These are phyloP conservation scores for Boletus hoseneyae DNA, from an alignment of 1,284 basidiomycete species.

Conservation along the genomic window DNA sequence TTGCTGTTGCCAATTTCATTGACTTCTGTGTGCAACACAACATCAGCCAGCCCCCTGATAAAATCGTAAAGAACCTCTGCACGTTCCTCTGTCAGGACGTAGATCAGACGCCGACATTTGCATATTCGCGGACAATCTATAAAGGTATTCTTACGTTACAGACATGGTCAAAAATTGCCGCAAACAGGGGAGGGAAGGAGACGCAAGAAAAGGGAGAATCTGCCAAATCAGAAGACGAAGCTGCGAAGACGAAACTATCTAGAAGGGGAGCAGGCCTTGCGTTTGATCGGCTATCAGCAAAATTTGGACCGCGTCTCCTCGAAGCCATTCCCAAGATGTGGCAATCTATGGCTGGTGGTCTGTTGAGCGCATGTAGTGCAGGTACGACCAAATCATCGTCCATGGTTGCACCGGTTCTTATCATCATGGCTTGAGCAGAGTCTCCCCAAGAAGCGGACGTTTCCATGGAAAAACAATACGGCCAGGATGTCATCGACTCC, in stretches of 20 bases:
- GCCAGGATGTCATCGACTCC: conserved; percentile 92
- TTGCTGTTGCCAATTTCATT: conserved; percentile 85
- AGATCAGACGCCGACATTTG: conserved; percentile 87
- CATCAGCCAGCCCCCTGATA: conserved; percentile 70
- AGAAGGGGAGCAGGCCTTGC: conserved; percentile 84
- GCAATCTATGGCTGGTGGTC: conserved; percentile 84
- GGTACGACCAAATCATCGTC: conserved; percentile 42
- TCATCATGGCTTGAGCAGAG: conserved; percentile 35
- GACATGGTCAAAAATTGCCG: conserved; percentile 33
- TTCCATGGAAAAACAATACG: conserved; percentile 66
- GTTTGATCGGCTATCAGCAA: conserved; percentile 73
- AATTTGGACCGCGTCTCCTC: conserved; percentile 76
- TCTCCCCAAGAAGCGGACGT: conserved; percentile 54
- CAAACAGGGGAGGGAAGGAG: conserved; percentile 45
- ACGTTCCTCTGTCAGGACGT: conserved; percentile 95
- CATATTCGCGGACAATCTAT: conserved; percentile 52
- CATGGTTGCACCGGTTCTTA: conserved; percentile 1
- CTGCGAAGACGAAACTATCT: conserved; percentile 56
- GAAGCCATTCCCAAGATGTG: conserved; percentile 87
- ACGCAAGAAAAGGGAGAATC: conserved; percentile 41
- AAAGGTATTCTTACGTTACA: conserved; percentile 82
- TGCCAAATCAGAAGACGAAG: conserved; percentile 47
- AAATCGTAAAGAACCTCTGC: conserved; percentile 97
- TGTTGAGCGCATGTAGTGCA: conserved; percentile 65
- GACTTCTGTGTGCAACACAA: conserved; percentile 76